A percentile compares a stretch with the other conserved stretches of the same genome.
These are phyloP conservation scores for Echites panduratus DNA, from an alignment of 257 asterid genomes.

Conservation along the genomic window DNA sequence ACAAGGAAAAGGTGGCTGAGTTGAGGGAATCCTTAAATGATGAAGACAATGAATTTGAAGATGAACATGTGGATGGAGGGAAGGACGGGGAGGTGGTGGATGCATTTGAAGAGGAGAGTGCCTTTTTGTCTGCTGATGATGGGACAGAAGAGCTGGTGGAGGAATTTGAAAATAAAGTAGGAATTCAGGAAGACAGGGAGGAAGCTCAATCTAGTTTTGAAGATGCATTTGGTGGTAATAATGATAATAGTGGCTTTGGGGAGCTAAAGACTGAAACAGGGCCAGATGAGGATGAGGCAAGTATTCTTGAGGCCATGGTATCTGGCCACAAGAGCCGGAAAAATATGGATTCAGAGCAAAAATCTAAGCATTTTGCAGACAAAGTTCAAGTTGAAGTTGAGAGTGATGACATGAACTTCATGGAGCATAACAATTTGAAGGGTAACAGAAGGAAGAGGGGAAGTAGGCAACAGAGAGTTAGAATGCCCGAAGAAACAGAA, in stretches of 20 bases:
- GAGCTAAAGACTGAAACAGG: conserved; percentile 25
- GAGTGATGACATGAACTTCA: conserved; percentile 62
- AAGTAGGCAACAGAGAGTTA: conserved; percentile 54
- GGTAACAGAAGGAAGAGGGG: conserved; percentile 61
- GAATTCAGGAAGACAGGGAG: conserved; percentile 38
- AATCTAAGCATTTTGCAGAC: conserved; percentile 30
- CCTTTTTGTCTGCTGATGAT: conserved; percentile 53
- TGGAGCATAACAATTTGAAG: conserved; percentile 66
- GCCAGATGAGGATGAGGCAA: conserved; percentile 57
- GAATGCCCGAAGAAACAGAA: conserved; percentile 32
- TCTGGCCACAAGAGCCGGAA: conserved; percentile 51
- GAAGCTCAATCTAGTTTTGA: conserved; percentile 32
- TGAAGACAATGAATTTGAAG: conserved; percentile 57
- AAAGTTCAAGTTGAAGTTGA: conserved; percentile 32
- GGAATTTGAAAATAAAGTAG: conserved; percentile 37
- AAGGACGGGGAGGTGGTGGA: conserved; percentile 32
- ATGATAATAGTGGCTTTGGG: conserved; percentile 22
- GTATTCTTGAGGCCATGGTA: conserved; percentile 76
- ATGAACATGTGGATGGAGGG: conserved; percentile 25
- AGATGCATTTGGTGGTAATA: conserved; percentile 21
- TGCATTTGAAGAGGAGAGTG: conserved; percentile 24
- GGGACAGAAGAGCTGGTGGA: conserved; percentile 42
- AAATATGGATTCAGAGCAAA: conserved; percentile 24
- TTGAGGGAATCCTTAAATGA: conserved; percentile 65
- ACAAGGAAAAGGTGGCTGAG: conserved; percentile 85